These are phyloP conservation scores for Camellia japonica DNA, from an alignment of 148 eudicot species.

Conservation along the genomic window DNA sequence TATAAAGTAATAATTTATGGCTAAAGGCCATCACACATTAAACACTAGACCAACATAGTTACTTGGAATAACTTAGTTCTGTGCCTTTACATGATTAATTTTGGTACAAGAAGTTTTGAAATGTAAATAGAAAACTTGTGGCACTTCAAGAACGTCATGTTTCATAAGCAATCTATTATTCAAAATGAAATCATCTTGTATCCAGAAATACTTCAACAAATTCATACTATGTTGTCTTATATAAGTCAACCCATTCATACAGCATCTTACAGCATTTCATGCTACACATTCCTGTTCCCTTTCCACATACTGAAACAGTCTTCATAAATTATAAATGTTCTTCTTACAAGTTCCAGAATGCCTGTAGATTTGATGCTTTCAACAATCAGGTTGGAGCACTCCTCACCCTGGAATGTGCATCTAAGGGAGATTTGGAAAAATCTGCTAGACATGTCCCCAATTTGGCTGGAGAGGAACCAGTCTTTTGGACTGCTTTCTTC, in stretches of 20 bases:
- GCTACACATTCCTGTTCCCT: neutral
- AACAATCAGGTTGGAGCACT: no score
- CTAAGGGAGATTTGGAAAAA: no score
- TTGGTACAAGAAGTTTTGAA: neutral
- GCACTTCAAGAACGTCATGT: neutral
- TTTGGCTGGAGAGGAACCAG: no score
- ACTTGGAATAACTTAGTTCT: neutral
- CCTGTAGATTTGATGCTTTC: no score
- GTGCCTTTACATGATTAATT: no score
- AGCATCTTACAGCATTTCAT: neutral
- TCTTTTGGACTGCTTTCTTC: no score
- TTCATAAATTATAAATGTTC: no score
- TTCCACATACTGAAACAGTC: neutral
- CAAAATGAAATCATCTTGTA: neutral
- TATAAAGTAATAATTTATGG: no score
- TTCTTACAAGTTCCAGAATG: no score
- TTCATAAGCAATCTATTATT: neutral
- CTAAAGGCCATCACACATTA: neutral
- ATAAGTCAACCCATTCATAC: neutral
- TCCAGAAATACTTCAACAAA: neutral
- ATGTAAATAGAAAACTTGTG: neutral
- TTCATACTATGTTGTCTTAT: no score
- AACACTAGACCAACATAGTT: neutral
- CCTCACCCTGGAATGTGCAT: no score
- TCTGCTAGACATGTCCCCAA: no score